Evolutionary conservation across 208 protist genomes (phyloP).

Genomic region (Wallacemonas sp.): DNA sequence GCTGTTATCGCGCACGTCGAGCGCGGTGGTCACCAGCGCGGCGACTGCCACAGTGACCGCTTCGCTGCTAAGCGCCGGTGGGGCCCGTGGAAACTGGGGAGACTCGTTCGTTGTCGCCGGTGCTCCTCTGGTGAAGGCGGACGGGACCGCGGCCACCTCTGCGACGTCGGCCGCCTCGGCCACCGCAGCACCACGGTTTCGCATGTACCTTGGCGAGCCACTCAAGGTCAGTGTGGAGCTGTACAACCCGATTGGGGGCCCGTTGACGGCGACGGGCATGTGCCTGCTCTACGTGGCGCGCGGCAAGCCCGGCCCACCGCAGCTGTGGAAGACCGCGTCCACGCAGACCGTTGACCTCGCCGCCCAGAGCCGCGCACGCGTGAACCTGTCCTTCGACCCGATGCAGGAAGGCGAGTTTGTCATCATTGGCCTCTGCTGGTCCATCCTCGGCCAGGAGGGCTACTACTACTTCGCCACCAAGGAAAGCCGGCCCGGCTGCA

Average conservation of each 20-base stretch:
- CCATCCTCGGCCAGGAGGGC: conserved; percentile 52
- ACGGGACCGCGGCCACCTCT: too few relatives aligned
- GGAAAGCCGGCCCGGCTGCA: conserved; percentile 39
- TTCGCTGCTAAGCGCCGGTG: neutral
- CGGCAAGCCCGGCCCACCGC: conserved; percentile 31
- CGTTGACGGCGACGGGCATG: conserved; percentile 47
- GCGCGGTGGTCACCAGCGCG: neutral
- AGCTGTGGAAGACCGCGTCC: conserved; percentile 68
- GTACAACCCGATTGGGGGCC: conserved; percentile 58
- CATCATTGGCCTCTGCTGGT: conserved; percentile 78
- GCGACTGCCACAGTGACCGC: neutral
- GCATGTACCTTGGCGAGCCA: conserved; percentile 59
- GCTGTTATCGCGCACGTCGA: neutral
- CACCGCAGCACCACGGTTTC: conserved; percentile 17
- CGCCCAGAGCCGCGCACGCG: conserved; percentile 28
- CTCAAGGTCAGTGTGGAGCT: conserved; percentile 64
- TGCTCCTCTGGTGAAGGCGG: too few relatives aligned
- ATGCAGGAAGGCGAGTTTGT: conserved; percentile 63
- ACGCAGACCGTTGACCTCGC: conserved; percentile 53
- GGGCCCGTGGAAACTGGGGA: neutral
- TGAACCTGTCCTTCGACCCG: conserved; percentile 64
- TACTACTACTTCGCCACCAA: conserved; percentile 86
- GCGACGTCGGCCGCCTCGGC: neutral
- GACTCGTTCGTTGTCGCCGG: conserved; percentile 1
- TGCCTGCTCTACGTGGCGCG: conserved; percentile 67